These are phyloP conservation scores for Rhodotorula sphaerocarpa DNA, from an alignment of 768 basidiomycete species.

Conservation along the genomic window DNA sequence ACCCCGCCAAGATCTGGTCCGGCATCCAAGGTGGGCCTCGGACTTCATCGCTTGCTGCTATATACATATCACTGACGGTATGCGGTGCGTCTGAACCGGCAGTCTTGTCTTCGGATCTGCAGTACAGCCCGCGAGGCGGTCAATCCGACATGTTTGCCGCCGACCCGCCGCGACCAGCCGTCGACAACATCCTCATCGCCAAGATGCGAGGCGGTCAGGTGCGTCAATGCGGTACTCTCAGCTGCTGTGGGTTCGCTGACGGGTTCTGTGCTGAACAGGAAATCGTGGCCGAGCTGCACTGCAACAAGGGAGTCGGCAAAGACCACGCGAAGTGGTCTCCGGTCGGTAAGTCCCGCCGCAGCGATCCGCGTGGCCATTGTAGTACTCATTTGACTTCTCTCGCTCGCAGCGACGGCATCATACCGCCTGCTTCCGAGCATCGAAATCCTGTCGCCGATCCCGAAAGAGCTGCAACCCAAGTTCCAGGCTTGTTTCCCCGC, in stretches of 20 bases:
- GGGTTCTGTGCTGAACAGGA: constrained; percentile 40
- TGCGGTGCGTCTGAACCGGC: neutral
- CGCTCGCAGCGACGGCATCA: constrained; percentile 75
- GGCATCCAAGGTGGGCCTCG: constrained; percentile 53
- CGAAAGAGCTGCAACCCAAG: constrained; percentile 64
- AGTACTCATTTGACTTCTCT: too few relatives aligned
- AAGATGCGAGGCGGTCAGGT: constrained; percentile 86
- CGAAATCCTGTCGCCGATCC: constrained; percentile 62
- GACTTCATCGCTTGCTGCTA: constrained; percentile 15
- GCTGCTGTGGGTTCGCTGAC: neutral
- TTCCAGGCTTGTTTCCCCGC: constrained; percentile 82
- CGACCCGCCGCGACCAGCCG: constrained; percentile 59
- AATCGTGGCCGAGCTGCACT: constrained; percentile 76
- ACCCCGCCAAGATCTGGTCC: constrained; percentile 60
- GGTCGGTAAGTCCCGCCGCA: constrained; percentile 55
- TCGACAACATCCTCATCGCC: constrained; percentile 74
- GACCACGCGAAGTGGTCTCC: constrained; percentile 96
- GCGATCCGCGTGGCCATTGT: neutral
- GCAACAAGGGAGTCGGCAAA: constrained; percentile 82
- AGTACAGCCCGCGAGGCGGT: constrained; percentile 74
- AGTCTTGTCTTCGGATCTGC: constrained; percentile 47
- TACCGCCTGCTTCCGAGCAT: constrained; percentile 87
- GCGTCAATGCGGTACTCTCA: constrained; percentile 13
- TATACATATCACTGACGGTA: neutral
- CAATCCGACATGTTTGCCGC: constrained; percentile 57